Evolutionary conservation across 2,329 filamentous ascomycete species (phyloP), one percentile per base, ranked within the genome.

Genomic region (Simplicillium aogashimaense): DNA sequence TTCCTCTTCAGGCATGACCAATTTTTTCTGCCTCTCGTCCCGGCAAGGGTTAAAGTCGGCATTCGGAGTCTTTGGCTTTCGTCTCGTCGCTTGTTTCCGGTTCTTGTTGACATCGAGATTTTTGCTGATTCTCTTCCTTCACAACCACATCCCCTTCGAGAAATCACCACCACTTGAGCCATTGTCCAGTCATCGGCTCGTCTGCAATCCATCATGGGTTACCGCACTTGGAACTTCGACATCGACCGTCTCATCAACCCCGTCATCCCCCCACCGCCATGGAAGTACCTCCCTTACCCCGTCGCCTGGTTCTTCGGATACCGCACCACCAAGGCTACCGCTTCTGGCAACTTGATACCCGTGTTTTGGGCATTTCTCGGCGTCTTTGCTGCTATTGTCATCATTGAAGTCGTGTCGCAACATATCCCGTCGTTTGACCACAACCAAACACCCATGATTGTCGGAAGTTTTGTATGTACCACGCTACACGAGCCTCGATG

Each of bases 241-340:
- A 74, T 94, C 47, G 88, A 95, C 66, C 63, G 61, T n/a, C 77
- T 81, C 55, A 56, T 94, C 38, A 87, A 90, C 56, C 82, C 72
- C 3, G 68, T 78, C 44, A 54, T 94, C 17, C 83, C 83, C 8
- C 65, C 73, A 12, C 81, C 82, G 32, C 76, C 74, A 49, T 72
- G 86, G 56, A 63, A 72, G 20, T 62, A 66, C 35, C 54, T 94
- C 2, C 88, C 87, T 0, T 67, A 66, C 36, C 72, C 74, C 0
- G 54, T 92, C 15, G 74, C 84, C 15, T 74, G 78, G 48, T 83
- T 86, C 49, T 62, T 94, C 2, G 83, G 83, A 10, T 64, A 83
- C 52, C 72, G 81, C 44, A 60, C 53, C 36, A 28, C 55, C 18
- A 50, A 58, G 47, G 49, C 59, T 36, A 17, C 50, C 11, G 52